phyloP scores from a whole-genome alignment of 352 stramenopile genomes.

The Globisporangium acanthophoron region DNA sequence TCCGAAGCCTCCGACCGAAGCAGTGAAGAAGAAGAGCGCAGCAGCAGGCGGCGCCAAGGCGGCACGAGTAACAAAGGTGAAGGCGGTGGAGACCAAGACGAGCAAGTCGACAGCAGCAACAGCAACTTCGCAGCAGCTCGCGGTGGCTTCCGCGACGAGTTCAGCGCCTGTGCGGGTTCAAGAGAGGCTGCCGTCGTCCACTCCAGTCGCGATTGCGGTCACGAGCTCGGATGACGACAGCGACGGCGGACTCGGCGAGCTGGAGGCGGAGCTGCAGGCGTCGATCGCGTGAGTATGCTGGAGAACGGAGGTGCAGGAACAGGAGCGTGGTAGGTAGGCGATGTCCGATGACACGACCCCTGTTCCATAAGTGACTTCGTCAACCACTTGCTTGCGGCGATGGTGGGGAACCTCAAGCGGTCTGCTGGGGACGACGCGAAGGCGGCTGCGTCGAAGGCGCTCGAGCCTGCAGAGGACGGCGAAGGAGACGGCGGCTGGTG shows the following conservation, averaged over 20 bases:
- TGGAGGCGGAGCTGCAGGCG: constrained; percentile 35
- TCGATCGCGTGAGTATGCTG: not conserved
- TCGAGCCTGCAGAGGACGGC: not conserved
- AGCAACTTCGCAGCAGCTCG: not conserved
- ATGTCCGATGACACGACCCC: too few species aligned
- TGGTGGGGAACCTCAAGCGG: constrained; percentile 7
- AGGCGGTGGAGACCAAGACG: not conserved
- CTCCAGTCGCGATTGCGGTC: constrained; percentile 8
- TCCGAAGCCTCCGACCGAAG: not conserved
- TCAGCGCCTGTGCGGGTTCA: not conserved
- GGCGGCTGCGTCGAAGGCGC: not conserved
- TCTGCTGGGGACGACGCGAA: not conserved
- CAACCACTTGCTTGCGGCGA: not conserved
- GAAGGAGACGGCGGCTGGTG: constrained; percentile 12
- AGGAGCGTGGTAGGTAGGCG: too few species aligned
- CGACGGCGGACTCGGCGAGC: constrained; percentile 32
- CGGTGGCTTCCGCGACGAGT: not conserved
- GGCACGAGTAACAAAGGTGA: not conserved
- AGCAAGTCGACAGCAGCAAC: not conserved
- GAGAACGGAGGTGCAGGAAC: too few species aligned
- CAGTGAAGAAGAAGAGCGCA: not conserved
- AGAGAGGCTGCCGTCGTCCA: not conserved
- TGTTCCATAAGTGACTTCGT: too few species aligned
- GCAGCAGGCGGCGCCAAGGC: not conserved
- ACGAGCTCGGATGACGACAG: constrained; percentile 37